Conservation (phyloP, 108 stramenopile genomes). For the Cyclotella baltica region DNA sequence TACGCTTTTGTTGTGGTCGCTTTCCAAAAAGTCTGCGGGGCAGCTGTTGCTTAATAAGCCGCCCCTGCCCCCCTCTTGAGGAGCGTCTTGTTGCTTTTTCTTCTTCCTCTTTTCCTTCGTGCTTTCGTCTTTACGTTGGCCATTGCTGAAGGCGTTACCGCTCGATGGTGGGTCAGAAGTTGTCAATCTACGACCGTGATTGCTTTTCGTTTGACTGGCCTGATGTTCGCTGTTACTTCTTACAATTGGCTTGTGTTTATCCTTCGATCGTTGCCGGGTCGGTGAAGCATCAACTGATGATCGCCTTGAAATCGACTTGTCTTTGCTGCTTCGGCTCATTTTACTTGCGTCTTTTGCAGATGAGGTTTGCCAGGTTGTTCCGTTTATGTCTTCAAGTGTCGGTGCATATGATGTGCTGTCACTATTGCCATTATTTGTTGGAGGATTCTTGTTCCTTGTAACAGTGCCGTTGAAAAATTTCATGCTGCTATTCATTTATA, state of each 20-base stretch:
- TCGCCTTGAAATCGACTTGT: not conserved
- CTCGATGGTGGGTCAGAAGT: not conserved
- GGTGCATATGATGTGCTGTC: not conserved
- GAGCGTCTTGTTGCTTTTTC: conserved; percentile 7
- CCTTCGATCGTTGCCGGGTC: too few relatives aligned
- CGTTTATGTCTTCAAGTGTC: not conserved
- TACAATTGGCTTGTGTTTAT: not conserved
- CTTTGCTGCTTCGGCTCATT: not conserved
- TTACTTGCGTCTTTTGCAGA: not conserved
- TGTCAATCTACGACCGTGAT: not conserved
- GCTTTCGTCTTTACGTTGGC: not conserved
- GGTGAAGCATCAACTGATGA: not conserved
- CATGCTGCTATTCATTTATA: not conserved
- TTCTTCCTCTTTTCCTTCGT: not conserved
- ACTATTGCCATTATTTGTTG: not conserved
- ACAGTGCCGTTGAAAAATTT: conserved; percentile 1
- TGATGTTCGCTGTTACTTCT: not conserved
- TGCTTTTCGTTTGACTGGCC: not conserved
- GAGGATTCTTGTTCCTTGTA: not conserved
- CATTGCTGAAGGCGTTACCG: not conserved
- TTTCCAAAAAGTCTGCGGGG: not conserved
- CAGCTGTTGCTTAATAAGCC: too few relatives aligned
- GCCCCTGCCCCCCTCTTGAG: not conserved
- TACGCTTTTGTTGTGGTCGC: not conserved
- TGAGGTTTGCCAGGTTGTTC: not conserved